These are phyloP conservation scores for Xanthoconium stramineum DNA, from an alignment of 768 basidiomycete species.

Conservation along the genomic window DNA sequence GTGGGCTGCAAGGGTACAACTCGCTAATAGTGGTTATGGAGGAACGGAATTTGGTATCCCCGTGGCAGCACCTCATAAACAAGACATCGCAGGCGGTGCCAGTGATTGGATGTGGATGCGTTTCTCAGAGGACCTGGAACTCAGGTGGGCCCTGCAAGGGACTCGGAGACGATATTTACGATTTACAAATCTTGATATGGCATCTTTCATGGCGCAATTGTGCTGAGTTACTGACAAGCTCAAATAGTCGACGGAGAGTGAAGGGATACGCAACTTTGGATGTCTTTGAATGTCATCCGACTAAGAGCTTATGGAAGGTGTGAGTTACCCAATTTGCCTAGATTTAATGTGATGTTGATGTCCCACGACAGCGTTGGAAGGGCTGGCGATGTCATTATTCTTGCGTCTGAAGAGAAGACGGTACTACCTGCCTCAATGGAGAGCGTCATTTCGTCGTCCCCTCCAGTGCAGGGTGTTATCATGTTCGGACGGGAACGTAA, in stretches of 20 bases:
- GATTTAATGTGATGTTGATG: too few relatives aligned
- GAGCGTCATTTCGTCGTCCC: constrained; percentile 10
- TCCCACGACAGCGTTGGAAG: constrained; percentile 34
- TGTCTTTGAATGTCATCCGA: constrained; percentile 44
- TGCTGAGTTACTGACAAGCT: too few relatives aligned
- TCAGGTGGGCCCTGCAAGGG: constrained; percentile 31
- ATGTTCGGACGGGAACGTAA: constrained; percentile 32
- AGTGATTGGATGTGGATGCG: constrained; percentile 19
- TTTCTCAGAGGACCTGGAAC: constrained; percentile 8
- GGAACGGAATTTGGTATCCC: constrained; percentile 18
- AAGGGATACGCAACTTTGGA: constrained; percentile 40
- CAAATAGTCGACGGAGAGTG: constrained; percentile 15
- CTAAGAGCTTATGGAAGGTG: constrained; percentile 26
- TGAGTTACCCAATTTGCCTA: background rate
- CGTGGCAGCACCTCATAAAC: background rate
- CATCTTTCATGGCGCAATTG: background rate
- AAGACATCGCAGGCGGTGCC: constrained; percentile 11
- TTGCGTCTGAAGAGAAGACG: constrained; percentile 32
- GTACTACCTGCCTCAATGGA: constrained; percentile 34
- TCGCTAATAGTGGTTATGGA: constrained; percentile 12
- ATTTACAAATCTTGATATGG: constrained; percentile 35
- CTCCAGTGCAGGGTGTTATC: constrained; percentile 18
- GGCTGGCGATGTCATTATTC: constrained; percentile 31
- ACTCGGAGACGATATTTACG: constrained; percentile 31
- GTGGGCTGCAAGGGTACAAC: constrained; percentile 9